phyloP scores from a whole-genome alignment of 768 basidiomycete species.

The Tulasnella sp. region DNA sequence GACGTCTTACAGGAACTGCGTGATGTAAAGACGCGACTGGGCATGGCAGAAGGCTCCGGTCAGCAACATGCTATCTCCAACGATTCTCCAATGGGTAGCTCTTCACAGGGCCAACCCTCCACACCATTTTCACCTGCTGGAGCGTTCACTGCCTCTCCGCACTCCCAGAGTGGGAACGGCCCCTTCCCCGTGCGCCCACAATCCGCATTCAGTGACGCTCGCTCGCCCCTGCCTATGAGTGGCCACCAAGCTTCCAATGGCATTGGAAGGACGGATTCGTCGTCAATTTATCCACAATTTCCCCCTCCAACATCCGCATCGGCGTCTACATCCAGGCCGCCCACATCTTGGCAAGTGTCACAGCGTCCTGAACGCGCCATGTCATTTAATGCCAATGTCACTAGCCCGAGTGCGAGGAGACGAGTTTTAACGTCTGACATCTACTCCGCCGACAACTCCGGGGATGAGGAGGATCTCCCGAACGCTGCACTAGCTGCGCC shows the following conservation, averaged over 20 bases:
- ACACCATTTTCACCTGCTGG: neutral
- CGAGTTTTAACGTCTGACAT: slow-evolving; percentile 6
- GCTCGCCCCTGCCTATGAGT: slow-evolving; percentile 1
- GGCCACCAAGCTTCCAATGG: slow-evolving; percentile 5
- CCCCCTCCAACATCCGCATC: neutral
- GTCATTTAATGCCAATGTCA: neutral
- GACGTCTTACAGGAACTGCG: slow-evolving; percentile 18
- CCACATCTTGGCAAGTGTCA: no score
- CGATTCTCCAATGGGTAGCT: slow-evolving; percentile 5
- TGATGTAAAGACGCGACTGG: slow-evolving; percentile 5
- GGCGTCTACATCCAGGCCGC: neutral
- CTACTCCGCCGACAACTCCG: slow-evolving; percentile 18
- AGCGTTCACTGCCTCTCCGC: neutral
- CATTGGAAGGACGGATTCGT: neutral
- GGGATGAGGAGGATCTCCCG: slow-evolving; percentile 20
- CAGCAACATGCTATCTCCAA: neutral
- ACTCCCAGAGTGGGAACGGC: neutral
- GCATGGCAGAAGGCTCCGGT: neutral
- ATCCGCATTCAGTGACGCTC: neutral
- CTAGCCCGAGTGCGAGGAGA: neutral
- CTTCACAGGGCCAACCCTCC: slow-evolving; percentile 6
- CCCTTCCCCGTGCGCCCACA: neutral
- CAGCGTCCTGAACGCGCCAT: no score
- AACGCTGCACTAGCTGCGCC: slow-evolving; percentile 19
- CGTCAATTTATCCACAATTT: neutral